These are phyloP conservation scores for Geotrichum macrosporum DNA, from an alignment of 1,139 yeast species.

Conservation along the genomic window DNA sequence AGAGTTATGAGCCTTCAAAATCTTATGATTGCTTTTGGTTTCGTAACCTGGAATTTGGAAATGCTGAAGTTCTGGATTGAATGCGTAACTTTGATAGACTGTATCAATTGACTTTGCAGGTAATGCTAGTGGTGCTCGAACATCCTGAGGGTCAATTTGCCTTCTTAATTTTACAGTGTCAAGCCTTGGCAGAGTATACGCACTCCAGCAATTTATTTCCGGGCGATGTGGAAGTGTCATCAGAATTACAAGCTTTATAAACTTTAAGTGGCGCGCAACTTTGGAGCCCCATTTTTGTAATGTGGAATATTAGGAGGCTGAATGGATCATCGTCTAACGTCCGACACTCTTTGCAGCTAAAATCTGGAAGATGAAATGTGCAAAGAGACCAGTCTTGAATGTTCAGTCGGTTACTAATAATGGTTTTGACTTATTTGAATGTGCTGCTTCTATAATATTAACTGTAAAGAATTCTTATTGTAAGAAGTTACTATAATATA, in stretches of 20 bases:
- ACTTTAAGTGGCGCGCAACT: conserved; percentile 34
- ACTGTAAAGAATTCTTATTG: conserved; percentile 51
- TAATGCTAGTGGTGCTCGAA: no score
- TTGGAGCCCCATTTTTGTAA: conserved; percentile 14
- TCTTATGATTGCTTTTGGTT: conserved; percentile 3
- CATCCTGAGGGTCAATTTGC: no score
- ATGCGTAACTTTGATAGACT: no score
- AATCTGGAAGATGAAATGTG: conserved; percentile 66
- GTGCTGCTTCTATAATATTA: conserved; percentile 38
- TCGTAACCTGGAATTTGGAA: conserved; percentile 9
- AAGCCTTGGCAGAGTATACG: conserved; percentile 13
- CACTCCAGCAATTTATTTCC: conserved; percentile 24
- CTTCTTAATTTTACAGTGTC: no score
- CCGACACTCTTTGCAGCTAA: conserved; percentile 59
- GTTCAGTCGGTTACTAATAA: conserved; percentile 43
- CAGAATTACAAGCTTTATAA: conserved; percentile 22
- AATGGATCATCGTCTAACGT: conserved; percentile 52
- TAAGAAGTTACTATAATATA: conserved; percentile 58
- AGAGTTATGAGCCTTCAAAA: neutral
- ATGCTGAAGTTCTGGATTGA: no score
- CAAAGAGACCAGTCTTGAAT: conserved; percentile 44
- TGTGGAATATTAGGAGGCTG: conserved; percentile 32
- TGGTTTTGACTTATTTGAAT: conserved; percentile 39
- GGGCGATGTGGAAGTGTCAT: conserved; percentile 22
- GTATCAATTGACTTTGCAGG: no score